A percentile compares a stretch with the other conserved stretches of the same genome.
phyloP scores from a whole-genome alignment of 1,139 yeast genomes.

The Candida pseudocylindracea region DNA sequence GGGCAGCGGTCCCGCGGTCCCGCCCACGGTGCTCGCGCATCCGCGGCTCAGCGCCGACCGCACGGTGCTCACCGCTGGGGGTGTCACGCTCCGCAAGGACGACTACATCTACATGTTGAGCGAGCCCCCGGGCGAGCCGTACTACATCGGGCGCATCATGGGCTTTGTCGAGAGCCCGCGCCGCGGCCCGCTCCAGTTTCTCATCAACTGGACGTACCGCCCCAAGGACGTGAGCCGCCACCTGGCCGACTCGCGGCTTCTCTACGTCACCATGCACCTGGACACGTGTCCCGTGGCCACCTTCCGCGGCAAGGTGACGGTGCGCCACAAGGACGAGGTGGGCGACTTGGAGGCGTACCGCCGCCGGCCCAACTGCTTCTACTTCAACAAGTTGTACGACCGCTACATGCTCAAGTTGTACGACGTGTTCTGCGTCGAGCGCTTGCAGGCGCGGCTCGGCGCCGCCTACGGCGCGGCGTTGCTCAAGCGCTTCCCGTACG shows the following conservation, averaged over 20 bases:
- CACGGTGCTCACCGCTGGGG: background rate
- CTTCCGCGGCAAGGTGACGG: conserved; percentile 55
- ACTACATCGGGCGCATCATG: conserved; percentile 68
- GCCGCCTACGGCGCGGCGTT: conserved; percentile 35
- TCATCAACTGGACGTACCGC: conserved; percentile 82
- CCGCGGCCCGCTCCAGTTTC: conserved; percentile 21
- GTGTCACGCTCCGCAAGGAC: conserved; percentile 16
- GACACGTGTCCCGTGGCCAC: conserved; percentile 65
- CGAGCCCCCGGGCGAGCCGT: conserved; percentile 93
- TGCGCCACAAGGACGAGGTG: conserved; percentile 45
- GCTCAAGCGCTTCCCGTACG: conserved; percentile 44
- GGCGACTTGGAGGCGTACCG: conserved; percentile 33
- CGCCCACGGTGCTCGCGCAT: conserved; percentile 1
- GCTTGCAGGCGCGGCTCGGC: conserved; percentile 27
- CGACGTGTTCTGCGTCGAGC: conserved; percentile 28
- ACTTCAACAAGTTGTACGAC: conserved; percentile 74
- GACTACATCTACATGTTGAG: conserved; percentile 73
- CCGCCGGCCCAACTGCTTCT: conserved; percentile 45
- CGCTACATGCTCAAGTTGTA: conserved; percentile 69
- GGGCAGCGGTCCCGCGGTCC: background rate
- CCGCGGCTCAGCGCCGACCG: background rate
- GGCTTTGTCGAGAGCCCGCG: conserved; percentile 31
- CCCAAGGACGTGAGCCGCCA: conserved; percentile 65
- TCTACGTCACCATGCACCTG: conserved; percentile 73
- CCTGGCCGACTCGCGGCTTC: conserved; percentile 46